Conservation (phyloP, 2,329 filamentous ascomycete species). For the Falciphora oryzae region DNA sequence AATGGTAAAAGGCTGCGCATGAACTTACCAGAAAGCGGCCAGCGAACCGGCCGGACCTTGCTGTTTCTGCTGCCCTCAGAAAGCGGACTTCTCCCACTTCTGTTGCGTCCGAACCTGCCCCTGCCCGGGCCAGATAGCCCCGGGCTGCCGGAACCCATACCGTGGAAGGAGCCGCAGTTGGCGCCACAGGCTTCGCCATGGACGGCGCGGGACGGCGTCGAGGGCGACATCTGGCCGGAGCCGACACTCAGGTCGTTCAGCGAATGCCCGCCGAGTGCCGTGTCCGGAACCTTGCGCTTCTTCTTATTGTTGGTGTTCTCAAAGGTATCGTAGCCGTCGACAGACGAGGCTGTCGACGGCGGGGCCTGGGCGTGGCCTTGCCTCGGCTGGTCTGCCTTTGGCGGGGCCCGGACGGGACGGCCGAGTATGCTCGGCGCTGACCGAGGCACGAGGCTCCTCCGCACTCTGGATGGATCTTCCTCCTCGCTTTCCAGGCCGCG, state of each 20-base stretch:
- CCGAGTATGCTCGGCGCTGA: slow-evolving; percentile 40
- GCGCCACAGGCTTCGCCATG: slow-evolving; percentile 28
- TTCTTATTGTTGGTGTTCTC: slow-evolving; percentile 99
- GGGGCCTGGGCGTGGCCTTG: slow-evolving; percentile 34
- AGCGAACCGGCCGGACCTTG: slow-evolving; percentile 39
- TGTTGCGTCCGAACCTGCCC: slow-evolving; percentile 70
- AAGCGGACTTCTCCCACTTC: slow-evolving; percentile 56
- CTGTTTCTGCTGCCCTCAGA: slow-evolving; percentile 50
- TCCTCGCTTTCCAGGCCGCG: slow-evolving; percentile 56
- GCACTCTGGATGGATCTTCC: slow-evolving; percentile 37
- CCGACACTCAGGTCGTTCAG: slow-evolving; percentile 25
- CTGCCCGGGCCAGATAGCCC: slow-evolving; percentile 81
- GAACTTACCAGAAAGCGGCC: slow-evolving; percentile 41
- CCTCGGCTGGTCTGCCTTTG: slow-evolving; percentile 34
- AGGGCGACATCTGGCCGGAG: slow-evolving; percentile 10
- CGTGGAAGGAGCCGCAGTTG: slow-evolving; percentile 31
- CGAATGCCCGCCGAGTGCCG: slow-evolving; percentile 41
- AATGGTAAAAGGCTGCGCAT: not conserved
- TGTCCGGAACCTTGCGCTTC: slow-evolving; percentile 91
- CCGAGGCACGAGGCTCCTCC: slow-evolving; percentile 36
- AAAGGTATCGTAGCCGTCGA: slow-evolving; percentile 92
- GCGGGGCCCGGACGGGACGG: slow-evolving; percentile 35
- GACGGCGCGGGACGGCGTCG: slow-evolving; percentile 14
- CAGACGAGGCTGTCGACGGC: slow-evolving; percentile 62
- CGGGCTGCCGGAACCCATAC: slow-evolving; percentile 48